Conservation (phyloP, 2,329 filamentous ascomycete species). For the Hypomyces perniciosus region DNA sequence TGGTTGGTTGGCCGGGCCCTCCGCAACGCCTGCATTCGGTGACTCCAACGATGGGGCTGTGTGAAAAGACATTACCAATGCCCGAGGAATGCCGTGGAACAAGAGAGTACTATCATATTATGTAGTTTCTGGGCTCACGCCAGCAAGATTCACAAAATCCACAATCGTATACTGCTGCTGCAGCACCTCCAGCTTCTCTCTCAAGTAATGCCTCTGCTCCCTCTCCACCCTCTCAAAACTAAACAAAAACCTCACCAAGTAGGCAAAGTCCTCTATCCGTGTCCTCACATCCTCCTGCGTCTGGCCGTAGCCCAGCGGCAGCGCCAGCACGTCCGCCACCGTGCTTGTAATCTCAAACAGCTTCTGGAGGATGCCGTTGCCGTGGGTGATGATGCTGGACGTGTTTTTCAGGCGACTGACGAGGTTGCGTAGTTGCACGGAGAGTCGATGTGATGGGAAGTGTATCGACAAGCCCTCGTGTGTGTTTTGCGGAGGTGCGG, state of each 20-base stretch:
- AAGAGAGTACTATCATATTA: not conserved
- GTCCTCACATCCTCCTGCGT: conserved; percentile 38
- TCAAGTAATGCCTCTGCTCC: conserved; percentile 37
- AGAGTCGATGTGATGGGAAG: conserved; percentile 34
- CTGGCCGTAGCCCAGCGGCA: conserved; percentile 36
- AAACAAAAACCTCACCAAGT: conserved; percentile 45
- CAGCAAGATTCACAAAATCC: conserved; percentile 22
- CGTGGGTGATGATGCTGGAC: conserved; percentile 47
- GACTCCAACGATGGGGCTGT: no score
- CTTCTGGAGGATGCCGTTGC: conserved; percentile 51
- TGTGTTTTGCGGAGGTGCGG: conserved; percentile 24
- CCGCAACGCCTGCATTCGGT: no score
- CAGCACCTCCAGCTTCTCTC: conserved; percentile 33
- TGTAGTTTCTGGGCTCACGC: conserved; percentile 17
- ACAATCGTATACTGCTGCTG: conserved; percentile 26
- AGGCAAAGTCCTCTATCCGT: conserved; percentile 48
- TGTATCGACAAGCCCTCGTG: conserved; percentile 35
- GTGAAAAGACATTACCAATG: no score
- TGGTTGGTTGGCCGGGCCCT: no score
- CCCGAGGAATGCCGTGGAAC: no score
- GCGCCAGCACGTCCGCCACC: conserved; percentile 51
- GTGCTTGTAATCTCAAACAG: conserved; percentile 56
- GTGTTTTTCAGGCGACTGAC: conserved; percentile 30
- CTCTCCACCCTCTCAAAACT: conserved; percentile 42
- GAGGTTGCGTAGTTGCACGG: conserved; percentile 32